phyloP scores from a whole-genome alignment of 169 alveolate species.

The Plasmodium inui region DNA sequence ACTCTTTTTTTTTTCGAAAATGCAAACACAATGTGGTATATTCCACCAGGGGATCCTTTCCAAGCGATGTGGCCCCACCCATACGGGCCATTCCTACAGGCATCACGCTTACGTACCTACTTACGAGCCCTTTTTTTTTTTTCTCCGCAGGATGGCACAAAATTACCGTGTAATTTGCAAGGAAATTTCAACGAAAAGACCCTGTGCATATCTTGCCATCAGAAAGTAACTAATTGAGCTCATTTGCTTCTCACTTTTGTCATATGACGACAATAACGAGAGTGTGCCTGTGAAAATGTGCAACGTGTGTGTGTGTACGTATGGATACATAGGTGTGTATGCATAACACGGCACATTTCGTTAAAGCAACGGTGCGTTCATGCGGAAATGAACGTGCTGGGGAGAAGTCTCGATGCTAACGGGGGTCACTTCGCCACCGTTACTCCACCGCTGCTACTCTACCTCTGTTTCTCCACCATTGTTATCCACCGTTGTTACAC shows the following conservation, averaged over 20 bases:
- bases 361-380: not conserved
- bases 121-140: constrained; percentile 7
- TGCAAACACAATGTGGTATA: not conserved
- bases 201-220: constrained; percentile 72
- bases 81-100: not conserved
- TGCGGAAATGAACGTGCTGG: not conserved
- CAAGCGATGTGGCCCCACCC: not conserved
- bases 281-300: not conserved
- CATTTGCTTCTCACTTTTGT: not conserved
- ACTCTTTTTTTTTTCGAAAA: not conserved
- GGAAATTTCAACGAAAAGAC: constrained; percentile 72
- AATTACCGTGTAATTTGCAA: constrained; percentile 70
- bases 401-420: not conserved
- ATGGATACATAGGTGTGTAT: not conserved
- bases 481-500: not conserved
- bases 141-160: constrained; percentile 63
- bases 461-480: not conserved
- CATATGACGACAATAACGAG: not conserved
- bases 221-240: constrained; percentile 28
- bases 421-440: not conserved
- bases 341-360: not conserved
- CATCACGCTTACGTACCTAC: not conserved
- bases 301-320: not conserved
- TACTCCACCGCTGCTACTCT: not conserved
- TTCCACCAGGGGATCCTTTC: not conserved